These are phyloP conservation scores for Chimonanthus praecox DNA, from an alignment of 164 flowering plant genomes.

Conservation along the genomic window DNA sequence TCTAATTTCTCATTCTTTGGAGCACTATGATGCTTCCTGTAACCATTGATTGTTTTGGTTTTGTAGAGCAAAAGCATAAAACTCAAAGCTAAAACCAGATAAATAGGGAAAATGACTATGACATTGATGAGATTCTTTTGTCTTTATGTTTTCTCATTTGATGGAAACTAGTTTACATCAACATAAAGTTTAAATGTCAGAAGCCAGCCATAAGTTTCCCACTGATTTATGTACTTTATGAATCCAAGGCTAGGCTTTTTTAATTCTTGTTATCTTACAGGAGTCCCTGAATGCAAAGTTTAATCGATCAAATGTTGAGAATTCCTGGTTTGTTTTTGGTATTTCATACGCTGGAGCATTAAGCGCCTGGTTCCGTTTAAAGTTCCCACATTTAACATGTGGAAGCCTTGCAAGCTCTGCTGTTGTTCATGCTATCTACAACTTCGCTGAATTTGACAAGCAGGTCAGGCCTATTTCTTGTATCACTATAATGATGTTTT, in stretches of 20 bases:
- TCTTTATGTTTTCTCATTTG: no score
- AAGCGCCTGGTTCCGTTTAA: constrained; percentile 97
- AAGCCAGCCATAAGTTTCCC: no score
- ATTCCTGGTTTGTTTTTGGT: constrained; percentile 92
- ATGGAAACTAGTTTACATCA: no score
- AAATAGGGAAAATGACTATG: no score
- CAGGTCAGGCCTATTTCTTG: constrained; percentile 45
- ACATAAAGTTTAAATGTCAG: no score
- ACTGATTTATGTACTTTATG: no score
- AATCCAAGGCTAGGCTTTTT: background rate
- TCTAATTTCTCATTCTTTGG: no score
- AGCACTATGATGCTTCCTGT: no score
- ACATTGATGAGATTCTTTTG: no score
- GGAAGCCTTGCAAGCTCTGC: constrained; percentile 99
- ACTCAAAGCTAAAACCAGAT: no score
- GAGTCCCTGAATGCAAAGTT: constrained; percentile 58
- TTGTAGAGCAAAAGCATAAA: no score
- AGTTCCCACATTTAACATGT: constrained; percentile 95
- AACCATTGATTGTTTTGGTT: no score
- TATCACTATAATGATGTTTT: background rate
- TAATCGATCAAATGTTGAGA: constrained; percentile 48
- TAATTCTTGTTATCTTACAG: constrained; percentile 29
- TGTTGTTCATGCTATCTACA: constrained; percentile 79
- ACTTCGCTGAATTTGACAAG: constrained; percentile 83
- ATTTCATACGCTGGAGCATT: constrained; percentile 88